phyloP scores from a whole-genome alignment of 148 eudicot genomes.

The Rhododendron simsii region DNA sequence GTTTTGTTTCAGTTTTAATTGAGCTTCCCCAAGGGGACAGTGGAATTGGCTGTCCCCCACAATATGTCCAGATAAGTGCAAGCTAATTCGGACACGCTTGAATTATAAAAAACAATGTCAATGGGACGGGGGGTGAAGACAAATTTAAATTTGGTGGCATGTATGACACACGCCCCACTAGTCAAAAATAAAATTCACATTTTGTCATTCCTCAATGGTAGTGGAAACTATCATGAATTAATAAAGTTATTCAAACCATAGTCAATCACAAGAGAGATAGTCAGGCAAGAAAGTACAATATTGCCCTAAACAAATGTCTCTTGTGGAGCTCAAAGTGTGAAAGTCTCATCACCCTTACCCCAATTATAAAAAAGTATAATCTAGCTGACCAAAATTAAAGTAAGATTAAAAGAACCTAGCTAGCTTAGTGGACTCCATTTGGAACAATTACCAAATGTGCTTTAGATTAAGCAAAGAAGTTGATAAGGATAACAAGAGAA shows the following conservation, averaged over 20 bases:
- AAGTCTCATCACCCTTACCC: neutral
- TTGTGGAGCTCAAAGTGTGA: neutral
- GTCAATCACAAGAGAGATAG: neutral
- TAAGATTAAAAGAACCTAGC: neutral
- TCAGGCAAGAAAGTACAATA: neutral
- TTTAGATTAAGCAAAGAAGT: neutral
- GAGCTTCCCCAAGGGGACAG: neutral
- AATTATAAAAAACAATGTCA: no score
- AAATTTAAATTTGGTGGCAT: slow-evolving; percentile 17
- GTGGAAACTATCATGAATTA: neutral
- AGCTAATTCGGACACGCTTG: no score
- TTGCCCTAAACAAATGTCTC: neutral
- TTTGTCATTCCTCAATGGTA: neutral
- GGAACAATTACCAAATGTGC: neutral
- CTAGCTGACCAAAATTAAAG: neutral
- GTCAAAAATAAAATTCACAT: neutral
- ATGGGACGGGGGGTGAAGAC: neutral
- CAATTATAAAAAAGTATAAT: neutral
- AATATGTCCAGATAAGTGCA: no score
- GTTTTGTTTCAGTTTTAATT: no score
- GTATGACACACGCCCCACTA: slow-evolving; percentile 3
- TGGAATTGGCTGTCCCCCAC: no score
- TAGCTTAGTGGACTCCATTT: neutral
- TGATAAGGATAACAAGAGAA: neutral
- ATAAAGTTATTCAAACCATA: neutral